Evolutionary conservation across 208 protist genomes (phyloP).

Genomic region (Crithidia brevicula): DNA sequence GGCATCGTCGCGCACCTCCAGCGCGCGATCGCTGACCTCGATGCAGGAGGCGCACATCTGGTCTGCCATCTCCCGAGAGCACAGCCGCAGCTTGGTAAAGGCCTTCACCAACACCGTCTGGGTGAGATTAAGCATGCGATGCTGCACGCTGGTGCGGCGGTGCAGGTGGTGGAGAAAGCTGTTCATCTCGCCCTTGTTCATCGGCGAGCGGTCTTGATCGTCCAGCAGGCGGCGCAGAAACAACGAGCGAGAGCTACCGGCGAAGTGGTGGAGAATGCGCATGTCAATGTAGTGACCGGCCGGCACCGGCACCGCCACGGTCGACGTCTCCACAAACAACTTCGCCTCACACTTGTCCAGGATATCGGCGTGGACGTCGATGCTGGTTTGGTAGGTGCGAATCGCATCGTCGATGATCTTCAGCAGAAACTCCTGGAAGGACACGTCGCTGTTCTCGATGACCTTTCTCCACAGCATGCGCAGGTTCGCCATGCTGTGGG

Average conservation of each 20-base stretch:
- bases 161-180: slow-evolving; percentile 88
- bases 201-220: slow-evolving; percentile 38
- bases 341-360: slow-evolving; percentile 84
- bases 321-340: slow-evolving; percentile 52
- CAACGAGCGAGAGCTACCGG: slow-evolving; percentile 67
- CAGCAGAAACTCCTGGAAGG: slow-evolving; percentile 86
- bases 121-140: slow-evolving; percentile 79
- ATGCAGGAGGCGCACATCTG: slow-evolving; percentile 80
- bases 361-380: slow-evolving; percentile 77
- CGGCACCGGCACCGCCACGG: slow-evolving; percentile 4
- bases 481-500: slow-evolving; percentile 68
- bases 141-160: slow-evolving; percentile 83
- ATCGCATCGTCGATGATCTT: slow-evolving; percentile 85
- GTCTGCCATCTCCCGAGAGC: slow-evolving; percentile 70
- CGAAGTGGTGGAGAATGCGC: slow-evolving; percentile 80
- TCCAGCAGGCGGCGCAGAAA: slow-evolving; percentile 80
- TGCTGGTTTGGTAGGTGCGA: slow-evolving; percentile 73
- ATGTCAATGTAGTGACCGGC: slow-evolving; percentile 41
- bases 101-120: slow-evolving; percentile 65
- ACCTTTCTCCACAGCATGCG: slow-evolving; percentile 69
- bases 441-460: slow-evolving; percentile 66
- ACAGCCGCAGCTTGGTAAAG: slow-evolving; percentile 80
- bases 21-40: slow-evolving; percentile 72
- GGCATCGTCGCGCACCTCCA: slow-evolving; percentile 84
- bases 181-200: slow-evolving; percentile 85